Percentiles rank a stretch among this genome's conserved stretches.
phyloP scores from a whole-genome alignment of 225 moss, liverwort and hornwort genomes.

The Lunularia cruciata region DNA sequence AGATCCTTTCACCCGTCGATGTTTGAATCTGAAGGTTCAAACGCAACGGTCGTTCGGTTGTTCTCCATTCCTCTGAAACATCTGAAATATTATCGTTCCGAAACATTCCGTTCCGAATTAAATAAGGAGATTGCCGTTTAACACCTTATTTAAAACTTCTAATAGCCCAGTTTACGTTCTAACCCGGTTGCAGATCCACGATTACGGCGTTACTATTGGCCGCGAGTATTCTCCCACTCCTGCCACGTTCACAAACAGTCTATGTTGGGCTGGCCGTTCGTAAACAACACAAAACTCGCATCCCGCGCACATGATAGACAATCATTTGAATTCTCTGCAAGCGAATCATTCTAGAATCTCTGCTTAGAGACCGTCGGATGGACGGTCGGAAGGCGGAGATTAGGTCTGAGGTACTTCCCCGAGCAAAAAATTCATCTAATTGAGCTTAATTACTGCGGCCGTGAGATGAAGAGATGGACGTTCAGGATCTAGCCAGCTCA shows the following conservation, averaged over 20 bases:
- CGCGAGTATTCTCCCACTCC: slow-evolving; percentile 4
- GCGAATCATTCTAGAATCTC: not conserved
- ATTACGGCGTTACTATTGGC: slow-evolving; percentile 10
- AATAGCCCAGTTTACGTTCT: not conserved
- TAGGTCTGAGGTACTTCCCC: not conserved
- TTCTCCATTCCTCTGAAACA: not conserved
- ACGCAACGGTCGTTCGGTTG: not conserved
- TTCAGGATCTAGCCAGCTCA: not conserved
- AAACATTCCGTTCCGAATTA: not conserved
- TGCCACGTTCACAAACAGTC: slow-evolving; percentile 14
- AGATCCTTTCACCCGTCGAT: not conserved
- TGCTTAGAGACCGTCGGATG: not conserved
- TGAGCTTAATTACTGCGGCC: not conserved
- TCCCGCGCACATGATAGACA: slow-evolving; percentile 10
- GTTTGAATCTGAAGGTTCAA: not conserved
- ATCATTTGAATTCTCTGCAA: slow-evolving; percentile 11
- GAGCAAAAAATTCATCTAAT: not conserved
- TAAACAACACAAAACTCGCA: not conserved
- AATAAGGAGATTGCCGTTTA: too few relatives aligned
- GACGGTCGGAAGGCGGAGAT: not conserved
- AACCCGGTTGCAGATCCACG: not conserved
- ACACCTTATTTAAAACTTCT: not conserved
- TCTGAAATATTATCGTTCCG: not conserved
- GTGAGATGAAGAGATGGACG: not conserved
- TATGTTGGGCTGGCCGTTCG: slow-evolving; percentile 17